Evolutionary conservation across 306 rosid genomes (phyloP), one percentile per base, ranked within the genome.

Genomic region (Carpinus fangiana): DNA sequence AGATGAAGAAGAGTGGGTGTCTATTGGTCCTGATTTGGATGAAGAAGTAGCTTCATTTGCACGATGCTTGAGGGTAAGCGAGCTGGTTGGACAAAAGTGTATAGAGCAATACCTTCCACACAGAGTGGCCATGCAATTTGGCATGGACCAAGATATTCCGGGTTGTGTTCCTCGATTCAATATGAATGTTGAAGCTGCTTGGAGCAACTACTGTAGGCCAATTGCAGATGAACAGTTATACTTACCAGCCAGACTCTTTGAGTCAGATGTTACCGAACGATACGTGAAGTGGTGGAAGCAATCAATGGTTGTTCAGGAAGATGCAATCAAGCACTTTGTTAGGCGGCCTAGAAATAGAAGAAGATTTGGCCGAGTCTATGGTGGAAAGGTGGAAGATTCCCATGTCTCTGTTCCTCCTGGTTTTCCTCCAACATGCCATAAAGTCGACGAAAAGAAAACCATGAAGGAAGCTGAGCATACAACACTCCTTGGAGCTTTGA

Each of bases 51-150:
- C 6, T 17, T 84, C 83, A 12, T 85, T 82, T 53, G 80, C 61
- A 59, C 51, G 36, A n/a, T 89, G 91, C 75, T 51, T 89, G 75
- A 78, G 82, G 59, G 59, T 71, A 21, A 77, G 78, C 52, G 75
- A 80, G 56, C 70, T 90, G 80, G 84, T 77, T 26, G 93, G 92
- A 3, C 23, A 86, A 17, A 79, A 76, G 0, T 60, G 23, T 54
- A 28, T 57, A 20, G 88, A 82, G 81, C 73, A 71, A 20, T 89
- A 89, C 77, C 57, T 74, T 0, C 94, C 93, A 2, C 86, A 89
- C 26, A 73, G 90, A 0, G 91, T 90, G 51, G 85, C 92, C 2
- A 84, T 87, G 96, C 92, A 90, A 43, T 90, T 93, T n/a, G 92
- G 93, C 4, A 41, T 87, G 70, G 93, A 93, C 72, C 92, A 88